These are phyloP conservation scores for Xerocomellus chrysenteron DNA, from an alignment of 768 basidiomycete genomes.

Conservation along the genomic window DNA sequence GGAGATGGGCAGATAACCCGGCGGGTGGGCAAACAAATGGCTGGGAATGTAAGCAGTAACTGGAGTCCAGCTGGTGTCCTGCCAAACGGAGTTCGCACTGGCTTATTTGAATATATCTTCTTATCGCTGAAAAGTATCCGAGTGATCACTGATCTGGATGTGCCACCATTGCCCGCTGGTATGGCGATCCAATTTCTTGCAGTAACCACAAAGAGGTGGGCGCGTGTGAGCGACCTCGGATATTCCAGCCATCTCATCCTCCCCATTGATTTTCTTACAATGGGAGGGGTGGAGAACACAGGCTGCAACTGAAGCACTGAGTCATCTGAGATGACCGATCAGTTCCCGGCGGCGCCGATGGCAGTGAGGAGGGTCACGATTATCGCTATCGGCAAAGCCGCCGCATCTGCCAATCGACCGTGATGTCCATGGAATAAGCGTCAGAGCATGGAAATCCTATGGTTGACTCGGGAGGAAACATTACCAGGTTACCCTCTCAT, in stretches of 20 bases:
- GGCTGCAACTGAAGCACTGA: background rate
- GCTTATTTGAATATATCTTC: background rate
- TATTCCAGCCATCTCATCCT: background rate
- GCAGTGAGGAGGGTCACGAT: background rate
- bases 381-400: background rate
- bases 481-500: background rate
- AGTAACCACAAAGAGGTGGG: background rate
- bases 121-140: background rate
- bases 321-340: background rate
- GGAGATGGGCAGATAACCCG: background rate
- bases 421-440: background rate
- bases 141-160: background rate
- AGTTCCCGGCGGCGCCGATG: background rate
- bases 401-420: background rate
- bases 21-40: background rate
- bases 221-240: background rate
- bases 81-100: background rate
- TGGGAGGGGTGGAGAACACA: background rate
- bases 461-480: background rate
- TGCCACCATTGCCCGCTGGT: background rate
- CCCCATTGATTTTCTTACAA: constrained; percentile 4
- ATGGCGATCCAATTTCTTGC: background rate
- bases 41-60: background rate
- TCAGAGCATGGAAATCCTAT: no score
- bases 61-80: background rate